Evolutionary conservation across 2,329 filamentous ascomycete species (phyloP), one percentile per base, ranked within the genome.

Genomic region (Cytospora piceicola): DNA sequence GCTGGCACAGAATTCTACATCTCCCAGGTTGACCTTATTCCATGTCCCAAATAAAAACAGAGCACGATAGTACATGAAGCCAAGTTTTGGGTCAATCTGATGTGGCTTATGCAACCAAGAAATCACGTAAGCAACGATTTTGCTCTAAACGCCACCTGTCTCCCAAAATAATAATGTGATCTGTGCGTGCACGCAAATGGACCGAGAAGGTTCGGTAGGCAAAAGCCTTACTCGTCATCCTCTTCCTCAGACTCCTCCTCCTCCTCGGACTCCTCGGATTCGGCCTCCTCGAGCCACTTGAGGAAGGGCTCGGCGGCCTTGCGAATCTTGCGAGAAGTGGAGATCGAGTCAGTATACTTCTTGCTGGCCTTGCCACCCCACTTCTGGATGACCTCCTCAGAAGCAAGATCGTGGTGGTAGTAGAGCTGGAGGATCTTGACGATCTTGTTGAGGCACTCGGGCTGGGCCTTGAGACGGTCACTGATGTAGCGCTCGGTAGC

Each of bases 281-380:
- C 91, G 62, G 94, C 94, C 79, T 91, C 92, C 72, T 92, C 88
- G 66, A 98, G 92, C 94, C 94, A 98, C 73, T 89, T 91, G 75
- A 97, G 85, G 86, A 99, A 99, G 70, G 92, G 90, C 83, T 96
- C 91, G 62, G 95, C 93, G 70, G 92, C 91, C 84, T 96, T 94
- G 82, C 94, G 93, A 69, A 98, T 93, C 85, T 96, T 96, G 85
- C 93, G 94, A 81, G 93, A 96, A 68, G 89, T 94, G 67, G 89
- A 77, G 68, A 96, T 80, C 17, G 8, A 24, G 77, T 98, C 94
- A 72, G 96, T 92, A 77, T 98, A 98, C 83, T 97, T 97, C 90
- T 96, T 97, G 87, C 93, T 97, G 67, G 94, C 93, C 85, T 95
- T 97, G 76, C 87, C 85, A 70, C 94, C 94, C 94, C 95, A 99